Evolutionary conservation across 179 eudicot species (phyloP).

Genomic region (Drosera spatulata): DNA sequence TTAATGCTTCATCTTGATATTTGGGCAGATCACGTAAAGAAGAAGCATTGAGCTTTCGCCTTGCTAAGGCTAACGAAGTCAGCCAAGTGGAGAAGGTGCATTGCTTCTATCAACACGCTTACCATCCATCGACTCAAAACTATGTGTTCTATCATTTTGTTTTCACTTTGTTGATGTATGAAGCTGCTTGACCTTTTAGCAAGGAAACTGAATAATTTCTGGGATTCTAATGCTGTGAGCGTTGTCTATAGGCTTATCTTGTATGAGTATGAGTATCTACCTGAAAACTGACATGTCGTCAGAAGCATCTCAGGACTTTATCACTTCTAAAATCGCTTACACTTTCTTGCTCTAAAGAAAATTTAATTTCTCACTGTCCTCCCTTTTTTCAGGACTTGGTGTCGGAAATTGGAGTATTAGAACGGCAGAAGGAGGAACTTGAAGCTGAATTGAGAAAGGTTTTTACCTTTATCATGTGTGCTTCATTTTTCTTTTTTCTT

Average conservation of each 20-base stretch:
- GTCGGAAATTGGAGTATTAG: conserved; percentile 39
- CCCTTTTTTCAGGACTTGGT: conserved; percentile 38
- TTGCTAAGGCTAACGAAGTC: conserved; percentile 40
- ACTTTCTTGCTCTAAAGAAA: conserved; percentile 4
- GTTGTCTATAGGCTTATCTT: too few relatives aligned
- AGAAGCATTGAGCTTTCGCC: conserved; percentile 51
- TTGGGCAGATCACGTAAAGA: conserved; percentile 47
- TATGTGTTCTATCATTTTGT: too few relatives aligned
- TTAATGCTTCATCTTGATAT: neutral
- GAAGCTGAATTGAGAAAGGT: conserved; percentile 60
- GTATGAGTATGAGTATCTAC: too few relatives aligned
- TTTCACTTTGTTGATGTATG: too few relatives aligned
- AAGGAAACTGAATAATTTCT: too few relatives aligned
- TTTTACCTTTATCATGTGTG: neutral
- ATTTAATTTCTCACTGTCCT: conserved; percentile 6
- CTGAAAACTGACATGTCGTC: too few relatives aligned
- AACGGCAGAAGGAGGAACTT: conserved; percentile 41
- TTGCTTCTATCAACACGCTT: conserved; percentile 1
- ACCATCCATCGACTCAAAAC: too few relatives aligned
- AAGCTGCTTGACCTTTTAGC: too few relatives aligned
- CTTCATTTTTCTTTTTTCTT: neutral
- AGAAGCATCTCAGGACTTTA: too few relatives aligned
- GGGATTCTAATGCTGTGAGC: too few relatives aligned
- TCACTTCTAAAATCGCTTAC: too few relatives aligned
- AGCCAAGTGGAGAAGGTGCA: conserved; percentile 59